phyloP scores from a whole-genome alignment of 139 green algal species.

The Chlamydomonas eustigma region DNA sequence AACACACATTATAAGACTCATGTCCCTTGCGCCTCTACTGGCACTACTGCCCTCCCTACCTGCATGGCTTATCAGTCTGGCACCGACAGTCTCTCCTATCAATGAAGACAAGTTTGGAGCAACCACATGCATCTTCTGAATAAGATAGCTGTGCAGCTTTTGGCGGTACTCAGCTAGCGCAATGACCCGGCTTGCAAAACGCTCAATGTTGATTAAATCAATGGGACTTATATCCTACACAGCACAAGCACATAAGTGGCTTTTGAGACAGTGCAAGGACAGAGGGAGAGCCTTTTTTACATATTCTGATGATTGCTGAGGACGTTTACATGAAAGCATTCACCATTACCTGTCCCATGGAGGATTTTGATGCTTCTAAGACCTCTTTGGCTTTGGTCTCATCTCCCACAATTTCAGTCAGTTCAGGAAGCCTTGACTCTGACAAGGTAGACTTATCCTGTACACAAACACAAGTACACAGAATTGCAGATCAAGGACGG shows the following conservation, averaged over 20 bases:
- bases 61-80: conserved; percentile 83
- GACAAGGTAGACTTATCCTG: conserved; percentile 66
- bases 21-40: too few relatives aligned
- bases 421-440: conserved; percentile 61
- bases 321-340: too few relatives aligned
- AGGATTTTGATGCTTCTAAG: conserved; percentile 67
- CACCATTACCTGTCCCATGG: conserved; percentile 85
- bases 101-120: conserved; percentile 94
- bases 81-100: conserved; percentile 95
- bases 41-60: too few relatives aligned
- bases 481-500: too few relatives aligned
- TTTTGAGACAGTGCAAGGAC: too few relatives aligned
- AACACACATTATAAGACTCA: too few relatives aligned
- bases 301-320: too few relatives aligned
- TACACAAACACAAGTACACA: too few relatives aligned
- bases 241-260: background rate
- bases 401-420: conserved; percentile 83
- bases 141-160: conserved; percentile 75
- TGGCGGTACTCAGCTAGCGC: conserved; percentile 88
- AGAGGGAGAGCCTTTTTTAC: too few relatives aligned
- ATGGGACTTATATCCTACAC: conserved; percentile 94
- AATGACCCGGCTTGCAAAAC: conserved; percentile 91
- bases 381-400: conserved; percentile 82
- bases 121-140: conserved; percentile 83
- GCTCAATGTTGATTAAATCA: conserved; percentile 97